A percentile compares a stretch with the other conserved stretches of the same genome.
Conservation (phyloP, 2,329 filamentous ascomycete genomes). For the Tolypocladium pustulatum region DNA sequence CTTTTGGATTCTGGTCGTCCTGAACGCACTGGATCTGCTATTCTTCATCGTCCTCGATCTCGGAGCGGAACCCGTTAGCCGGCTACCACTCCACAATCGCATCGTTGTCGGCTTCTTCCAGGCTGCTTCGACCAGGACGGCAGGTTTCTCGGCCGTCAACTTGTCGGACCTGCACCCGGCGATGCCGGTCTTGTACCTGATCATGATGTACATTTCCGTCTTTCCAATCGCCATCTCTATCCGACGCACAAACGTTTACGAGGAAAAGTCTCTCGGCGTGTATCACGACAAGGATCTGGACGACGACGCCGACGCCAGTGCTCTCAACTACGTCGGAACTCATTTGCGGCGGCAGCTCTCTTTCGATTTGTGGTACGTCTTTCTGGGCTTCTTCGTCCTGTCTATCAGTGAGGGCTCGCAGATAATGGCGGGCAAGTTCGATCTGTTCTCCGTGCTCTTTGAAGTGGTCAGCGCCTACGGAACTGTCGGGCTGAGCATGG, state of each 20-base stretch:
- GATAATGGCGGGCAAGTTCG: constrained; percentile 55
- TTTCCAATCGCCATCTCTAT: constrained; percentile 95
- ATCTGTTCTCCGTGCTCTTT: constrained; percentile 63
- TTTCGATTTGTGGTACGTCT: constrained; percentile 97
- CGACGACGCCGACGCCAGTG: constrained; percentile 38
- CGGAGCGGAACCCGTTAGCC: constrained; percentile 56
- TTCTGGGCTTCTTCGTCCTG: constrained; percentile 86
- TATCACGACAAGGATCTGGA: constrained; percentile 43
- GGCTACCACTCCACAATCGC: constrained; percentile 60
- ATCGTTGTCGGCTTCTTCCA: constrained; percentile 86
- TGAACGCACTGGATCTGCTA: constrained; percentile 79
- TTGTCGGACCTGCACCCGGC: constrained; percentile 73
- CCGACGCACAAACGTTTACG: constrained; percentile 90
- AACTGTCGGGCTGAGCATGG: constrained; percentile 84
- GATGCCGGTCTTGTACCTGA: constrained; percentile 85
- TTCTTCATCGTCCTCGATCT: constrained; percentile 91
- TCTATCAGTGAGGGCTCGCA: constrained; percentile 74
- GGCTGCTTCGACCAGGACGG: constrained; percentile 79
- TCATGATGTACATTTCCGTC: constrained; percentile 99
- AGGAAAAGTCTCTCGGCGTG: constrained; percentile 76
- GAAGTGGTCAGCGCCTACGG: constrained; percentile 88
- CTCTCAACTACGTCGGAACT: constrained; percentile 76
- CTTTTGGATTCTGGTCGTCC: constrained; percentile 69
- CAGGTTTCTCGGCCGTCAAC: constrained; percentile 77
- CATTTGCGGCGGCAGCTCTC: constrained; percentile 90